Evolutionary conservation across 1,284 basidiomycete species (phyloP), one percentile per base, ranked within the genome.

Genomic region (Flammula alnicola): DNA sequence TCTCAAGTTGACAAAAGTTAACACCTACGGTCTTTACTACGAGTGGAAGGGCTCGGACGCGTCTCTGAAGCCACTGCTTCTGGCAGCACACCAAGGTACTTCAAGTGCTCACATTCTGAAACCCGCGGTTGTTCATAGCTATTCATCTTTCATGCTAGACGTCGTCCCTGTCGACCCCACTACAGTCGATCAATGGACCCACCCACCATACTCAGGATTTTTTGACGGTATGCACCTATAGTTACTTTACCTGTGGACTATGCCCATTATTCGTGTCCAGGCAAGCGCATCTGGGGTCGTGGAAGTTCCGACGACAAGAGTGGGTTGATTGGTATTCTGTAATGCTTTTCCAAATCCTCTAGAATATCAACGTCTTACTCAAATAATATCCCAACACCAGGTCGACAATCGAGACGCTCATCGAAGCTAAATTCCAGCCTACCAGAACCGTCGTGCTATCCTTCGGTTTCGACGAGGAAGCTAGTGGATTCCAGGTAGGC

Each of bases 381-480:
- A 20, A n/a, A 30, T 7, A 11, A 14, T 23, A 38, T 11, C 37
- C 3, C 38, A 17, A 17, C 19, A 43, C 29, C 49, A 77, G 75
- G 38, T 69, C 79, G 1, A 71, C 80, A 4, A 61, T 88, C n/a
- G 83, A 88, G 59, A 67, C 76, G 0, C 70, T 88, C 3, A 63
- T 88, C 9, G 69, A 76, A 46, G 67, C 67, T 11, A 75, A 74
- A 17, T 88, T 83, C 64, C 57, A 72, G 36, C 86, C 86, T 10
- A 66, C 68, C 0, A 73, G 86, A 25, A 81, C 81, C 1, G 67
- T 91, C 40, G 77, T 91, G 2, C 70, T 91, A 35, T 78, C 84
- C 1, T 85, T 83, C 56, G 88, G 90, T 8, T 86, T 86, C 56
- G 89, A 91, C 62, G 90, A 91, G 63, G 89, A 92, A 70, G 68